phyloP scores from a whole-genome alignment of 106 monocot species.

The Dendrobium huoshanense region DNA sequence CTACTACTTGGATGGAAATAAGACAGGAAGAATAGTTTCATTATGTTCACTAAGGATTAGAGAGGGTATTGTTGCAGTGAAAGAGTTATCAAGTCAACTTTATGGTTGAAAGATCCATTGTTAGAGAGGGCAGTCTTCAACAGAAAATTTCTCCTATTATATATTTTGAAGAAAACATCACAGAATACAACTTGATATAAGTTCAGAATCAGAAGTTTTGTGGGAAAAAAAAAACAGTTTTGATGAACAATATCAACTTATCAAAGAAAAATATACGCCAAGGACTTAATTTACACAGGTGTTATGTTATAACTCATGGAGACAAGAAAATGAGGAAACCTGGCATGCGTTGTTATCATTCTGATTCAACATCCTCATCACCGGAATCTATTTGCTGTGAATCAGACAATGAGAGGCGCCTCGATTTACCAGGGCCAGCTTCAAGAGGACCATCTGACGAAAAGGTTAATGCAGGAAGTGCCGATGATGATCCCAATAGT shows the following conservation, averaged over 20 bases:
- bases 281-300: conserved; percentile 29
- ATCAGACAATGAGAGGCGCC: conserved; percentile 14
- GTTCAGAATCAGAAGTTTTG: background rate
- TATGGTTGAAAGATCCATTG: too few relatives aligned
- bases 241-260: conserved; percentile 9
- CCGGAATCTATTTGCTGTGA: conserved; percentile 19
- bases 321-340: conserved; percentile 13
- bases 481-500: conserved; percentile 6
- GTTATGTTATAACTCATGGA: background rate
- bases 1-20: too few relatives aligned
- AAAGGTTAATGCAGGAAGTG: conserved; percentile 10
- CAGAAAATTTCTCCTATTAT: background rate
- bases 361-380: conserved; percentile 18
- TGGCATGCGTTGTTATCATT: conserved; percentile 15
- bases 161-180: background rate
- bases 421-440: conserved; percentile 15
- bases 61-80: too few relatives aligned
- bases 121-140: background rate
- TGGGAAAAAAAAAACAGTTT: background rate
- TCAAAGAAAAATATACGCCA: conserved; percentile 25
- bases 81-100: too few relatives aligned
- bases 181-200: background rate
- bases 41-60: too few relatives aligned
- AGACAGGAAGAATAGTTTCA: too few relatives aligned
- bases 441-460: conserved; percentile 24